These are phyloP conservation scores for Sclerotinia minor DNA, from an alignment of 2,329 filamentous ascomycete species.

Conservation along the genomic window DNA sequence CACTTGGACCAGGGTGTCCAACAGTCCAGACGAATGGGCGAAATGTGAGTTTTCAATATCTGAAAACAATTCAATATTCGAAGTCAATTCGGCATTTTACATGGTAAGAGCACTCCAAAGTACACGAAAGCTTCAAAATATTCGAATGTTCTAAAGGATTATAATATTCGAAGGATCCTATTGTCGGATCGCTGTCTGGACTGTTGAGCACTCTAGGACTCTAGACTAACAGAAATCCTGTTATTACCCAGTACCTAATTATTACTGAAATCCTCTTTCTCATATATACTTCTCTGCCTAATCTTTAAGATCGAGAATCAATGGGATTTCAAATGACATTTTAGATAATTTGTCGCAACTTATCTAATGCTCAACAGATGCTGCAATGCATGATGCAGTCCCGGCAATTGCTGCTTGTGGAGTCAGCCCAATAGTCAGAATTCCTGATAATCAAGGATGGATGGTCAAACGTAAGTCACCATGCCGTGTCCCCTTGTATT, in stretches of 20 bases:
- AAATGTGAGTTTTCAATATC: no score
- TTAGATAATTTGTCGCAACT: background rate
- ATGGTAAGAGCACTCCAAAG: no score
- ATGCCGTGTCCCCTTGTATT: constrained; percentile 44
- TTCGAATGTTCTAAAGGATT: no score
- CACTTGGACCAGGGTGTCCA: no score
- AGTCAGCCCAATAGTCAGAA: constrained; percentile 56
- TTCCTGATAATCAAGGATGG: constrained; percentile 57
- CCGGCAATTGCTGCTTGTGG: constrained; percentile 57
- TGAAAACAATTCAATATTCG: no score
- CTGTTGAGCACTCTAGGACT: background rate
- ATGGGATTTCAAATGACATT: background rate
- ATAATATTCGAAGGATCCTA: no score
- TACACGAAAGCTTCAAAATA: no score
- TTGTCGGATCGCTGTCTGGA: background rate
- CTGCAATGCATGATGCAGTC: constrained; percentile 58
- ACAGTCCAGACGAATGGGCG: no score
- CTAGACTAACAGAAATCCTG: no score
- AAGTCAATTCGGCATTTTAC: no score
- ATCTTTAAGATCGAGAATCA: background rate
- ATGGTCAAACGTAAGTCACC: constrained; percentile 50
- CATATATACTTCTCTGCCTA: background rate
- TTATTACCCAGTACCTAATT: background rate
- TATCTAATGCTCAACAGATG: constrained; percentile 43
- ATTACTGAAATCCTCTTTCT: background rate